Base-by-base conservation (phyloP, 2,329 filamentous ascomycete genomes). In the Claviceps pazoutovae region DNA sequence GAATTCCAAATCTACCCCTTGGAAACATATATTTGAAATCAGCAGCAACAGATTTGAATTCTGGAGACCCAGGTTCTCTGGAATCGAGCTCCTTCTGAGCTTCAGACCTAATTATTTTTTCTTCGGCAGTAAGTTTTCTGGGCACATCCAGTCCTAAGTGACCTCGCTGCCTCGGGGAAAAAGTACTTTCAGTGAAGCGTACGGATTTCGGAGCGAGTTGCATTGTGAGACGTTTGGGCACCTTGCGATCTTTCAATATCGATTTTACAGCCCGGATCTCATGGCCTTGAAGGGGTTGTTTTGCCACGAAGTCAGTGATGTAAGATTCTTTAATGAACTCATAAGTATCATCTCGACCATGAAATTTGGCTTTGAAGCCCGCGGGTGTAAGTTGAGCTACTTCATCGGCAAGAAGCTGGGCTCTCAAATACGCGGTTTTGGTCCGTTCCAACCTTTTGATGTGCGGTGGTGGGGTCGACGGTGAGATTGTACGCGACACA, bases 131-230 rank as follows among this genome's bases (percentile, higher is more conserved):
- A 48, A 36, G 48, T 43, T 42, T 51, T 46, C 54, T 60, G 2
- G 58, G 61, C 5, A 63, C 50, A 37, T 64, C 59, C 11, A 62
- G 50, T 19, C 62, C 62, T 30, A 56, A 17, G 36, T 60, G 63
- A 2, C 57, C 60, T 42, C 61, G 59, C 41, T 55, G 60, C 44
- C 51, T 61, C 16, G 62, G 62, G 34, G 56, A 60, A 3, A 57
- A 41, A 1, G 60, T 65, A 17, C 52, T 56, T 13, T 64, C 62
- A 6, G 56, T 59, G 50, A 66, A 66, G 16, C 63, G 62, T 17
- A 66, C 64, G 39, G 52, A 50, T 52, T 62, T 64, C 23, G 61
- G 61, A 23, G 57, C 53, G 19, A 58, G 57, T 17, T 46, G 55
- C 53, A 57, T 57, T 19, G 55, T 53, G 36, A 62, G 56, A 30